A percentile compares a stretch with the other conserved stretches of the same genome.
Evolutionary conservation across 2,329 filamentous ascomycete species (phyloP).

Genomic region (Microdochium paspali): DNA sequence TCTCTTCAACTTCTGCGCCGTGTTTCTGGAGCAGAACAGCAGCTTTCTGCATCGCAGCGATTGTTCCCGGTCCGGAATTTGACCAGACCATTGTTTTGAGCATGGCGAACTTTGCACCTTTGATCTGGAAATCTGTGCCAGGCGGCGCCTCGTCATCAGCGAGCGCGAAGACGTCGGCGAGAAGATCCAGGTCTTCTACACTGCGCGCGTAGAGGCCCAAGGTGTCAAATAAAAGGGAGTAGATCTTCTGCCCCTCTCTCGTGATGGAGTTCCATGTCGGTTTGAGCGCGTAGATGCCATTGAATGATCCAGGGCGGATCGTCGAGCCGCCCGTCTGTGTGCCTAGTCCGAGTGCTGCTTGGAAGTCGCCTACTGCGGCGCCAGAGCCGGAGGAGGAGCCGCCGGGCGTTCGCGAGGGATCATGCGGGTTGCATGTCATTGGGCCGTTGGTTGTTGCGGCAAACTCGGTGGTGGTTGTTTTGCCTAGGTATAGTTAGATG

Average conservation of each 20-base stretch:
- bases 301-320: conserved; percentile 56
- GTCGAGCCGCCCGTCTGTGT: conserved; percentile 59
- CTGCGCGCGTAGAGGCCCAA: conserved; percentile 50
- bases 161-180: conserved; percentile 44
- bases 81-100: conserved; percentile 43
- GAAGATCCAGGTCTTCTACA: conserved; percentile 46
- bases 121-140: conserved; percentile 21
- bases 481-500: conserved; percentile 20
- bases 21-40: conserved; percentile 26
- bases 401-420: conserved; percentile 53
- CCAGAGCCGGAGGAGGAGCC: conserved; percentile 60
- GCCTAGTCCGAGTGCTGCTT: conserved; percentile 50
- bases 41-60: conserved; percentile 29
- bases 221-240: conserved; percentile 51
- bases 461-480: conserved; percentile 57
- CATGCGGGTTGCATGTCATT: conserved; percentile 54
- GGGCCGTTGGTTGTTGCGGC: conserved; percentile 44
- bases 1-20: conserved; percentile 46
- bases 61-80: conserved; percentile 32
- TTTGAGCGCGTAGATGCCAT: conserved; percentile 55
- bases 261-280: conserved; percentile 57
- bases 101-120: conserved; percentile 43
- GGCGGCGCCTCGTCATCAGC: conserved; percentile 33
- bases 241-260: conserved; percentile 51
- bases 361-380: conserved; percentile 56